These are phyloP conservation scores for Limonomyces culmigenus DNA, from an alignment of 1,284 basidiomycete genomes.

Conservation along the genomic window DNA sequence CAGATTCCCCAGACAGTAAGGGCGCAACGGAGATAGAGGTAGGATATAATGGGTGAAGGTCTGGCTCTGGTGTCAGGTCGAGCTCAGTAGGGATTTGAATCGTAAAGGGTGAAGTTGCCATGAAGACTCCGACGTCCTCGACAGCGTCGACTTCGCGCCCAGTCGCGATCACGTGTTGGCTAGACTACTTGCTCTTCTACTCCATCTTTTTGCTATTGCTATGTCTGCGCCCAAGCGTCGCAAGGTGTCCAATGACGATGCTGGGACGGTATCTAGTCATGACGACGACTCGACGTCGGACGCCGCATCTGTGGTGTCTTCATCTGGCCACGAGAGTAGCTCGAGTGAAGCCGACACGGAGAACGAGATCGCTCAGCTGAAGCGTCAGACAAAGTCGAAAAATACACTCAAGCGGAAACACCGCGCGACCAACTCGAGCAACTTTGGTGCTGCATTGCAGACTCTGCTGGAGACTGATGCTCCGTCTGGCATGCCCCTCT, in stretches of 20 bases:
- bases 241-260: background rate
- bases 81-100: background rate
- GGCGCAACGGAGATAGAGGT: slow-evolving; percentile 41
- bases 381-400: slow-evolving; percentile 45
- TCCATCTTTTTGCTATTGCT: background rate
- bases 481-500: slow-evolving; percentile 49
- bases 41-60: slow-evolving; percentile 61
- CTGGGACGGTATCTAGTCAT: background rate
- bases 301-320: background rate
- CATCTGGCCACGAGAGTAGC: slow-evolving; percentile 5
- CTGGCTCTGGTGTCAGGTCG: slow-evolving; percentile 53
- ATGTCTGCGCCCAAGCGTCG: background rate
- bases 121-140: background rate
- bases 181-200: background rate
- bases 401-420: slow-evolving; percentile 69
- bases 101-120: background rate
- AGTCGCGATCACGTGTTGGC: background rate
- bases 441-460: slow-evolving; percentile 57
- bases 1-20: slow-evolving; percentile 46
- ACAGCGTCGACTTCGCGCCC: no score
- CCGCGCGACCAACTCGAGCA: slow-evolving; percentile 54
- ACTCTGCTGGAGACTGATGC: slow-evolving; percentile 48
- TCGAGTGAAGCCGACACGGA: slow-evolving; percentile 28
- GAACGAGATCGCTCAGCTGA: slow-evolving; percentile 40
- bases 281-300: slow-evolving; percentile 5